phyloP scores from a whole-genome alignment of 148 eudicot species.

The Talinum fruticosum region DNA sequence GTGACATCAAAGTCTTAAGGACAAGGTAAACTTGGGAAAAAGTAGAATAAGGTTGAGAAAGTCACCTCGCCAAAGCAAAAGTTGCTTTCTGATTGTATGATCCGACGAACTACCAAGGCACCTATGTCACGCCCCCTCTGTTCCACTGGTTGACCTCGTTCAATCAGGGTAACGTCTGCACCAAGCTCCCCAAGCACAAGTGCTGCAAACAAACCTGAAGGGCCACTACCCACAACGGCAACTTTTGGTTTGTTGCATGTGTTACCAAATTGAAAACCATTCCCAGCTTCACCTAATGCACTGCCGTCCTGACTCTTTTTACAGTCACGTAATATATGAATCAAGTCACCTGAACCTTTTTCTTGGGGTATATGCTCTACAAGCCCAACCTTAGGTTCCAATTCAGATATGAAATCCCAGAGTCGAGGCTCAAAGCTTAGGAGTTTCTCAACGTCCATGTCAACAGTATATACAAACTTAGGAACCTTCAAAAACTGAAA shows the following conservation, averaged over 20 bases:
- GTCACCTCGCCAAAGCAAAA: conserved; percentile 99
- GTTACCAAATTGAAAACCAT: conserved; percentile 21
- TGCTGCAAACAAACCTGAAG: conserved; percentile 89
- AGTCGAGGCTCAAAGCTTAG: conserved; percentile 63
- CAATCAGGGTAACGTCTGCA: conserved; percentile 88
- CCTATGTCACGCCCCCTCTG: conserved; percentile 98
- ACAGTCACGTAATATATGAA: conserved; percentile 41
- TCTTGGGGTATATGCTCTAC: conserved; percentile 61
- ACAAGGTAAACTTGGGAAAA: neutral
- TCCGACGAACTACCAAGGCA: conserved; percentile 82
- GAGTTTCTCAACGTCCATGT: conserved; percentile 79
- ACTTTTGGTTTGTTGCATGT: conserved; percentile 60
- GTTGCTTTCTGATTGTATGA: conserved; percentile 91
- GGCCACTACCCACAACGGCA: conserved; percentile 94
- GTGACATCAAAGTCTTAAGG: neutral
- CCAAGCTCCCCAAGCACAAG: conserved; percentile 97
- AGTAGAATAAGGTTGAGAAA: conserved; percentile 30
- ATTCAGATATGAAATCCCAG: conserved; percentile 70
- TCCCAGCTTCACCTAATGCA: conserved; percentile 30
- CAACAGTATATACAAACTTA: conserved; percentile 91
- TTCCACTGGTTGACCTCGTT: conserved; percentile 94
- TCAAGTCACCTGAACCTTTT: conserved; percentile 53
- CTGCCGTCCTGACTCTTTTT: conserved; percentile 35
- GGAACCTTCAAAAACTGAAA: conserved; percentile 66
- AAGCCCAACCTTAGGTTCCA: conserved; percentile 70